Conservation (phyloP, 2,329 filamentous ascomycete species). For the Nakataea oryzae region DNA sequence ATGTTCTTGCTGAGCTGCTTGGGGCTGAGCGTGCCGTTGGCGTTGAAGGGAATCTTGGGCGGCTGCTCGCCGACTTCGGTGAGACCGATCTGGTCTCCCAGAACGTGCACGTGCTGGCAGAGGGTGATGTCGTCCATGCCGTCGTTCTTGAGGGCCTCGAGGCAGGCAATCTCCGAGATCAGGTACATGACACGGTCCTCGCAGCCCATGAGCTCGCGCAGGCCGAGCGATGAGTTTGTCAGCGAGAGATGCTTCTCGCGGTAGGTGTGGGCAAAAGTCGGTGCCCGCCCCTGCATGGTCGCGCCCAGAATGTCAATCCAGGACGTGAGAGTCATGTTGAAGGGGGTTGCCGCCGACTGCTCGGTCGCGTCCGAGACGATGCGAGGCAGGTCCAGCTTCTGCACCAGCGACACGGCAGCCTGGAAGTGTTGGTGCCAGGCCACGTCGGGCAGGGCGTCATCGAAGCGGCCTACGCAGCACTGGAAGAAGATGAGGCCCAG, state of each 20-base stretch:
- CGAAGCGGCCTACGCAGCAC: slow-evolving; percentile 76
- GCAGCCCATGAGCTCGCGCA: slow-evolving; percentile 93
- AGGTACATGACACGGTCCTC: slow-evolving; percentile 97
- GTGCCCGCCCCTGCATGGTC: slow-evolving; percentile 79
- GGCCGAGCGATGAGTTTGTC: slow-evolving; percentile 52
- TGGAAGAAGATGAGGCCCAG: slow-evolving; percentile 96
- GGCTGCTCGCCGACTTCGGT: slow-evolving; percentile 58
- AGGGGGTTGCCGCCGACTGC: slow-evolving; percentile 57
- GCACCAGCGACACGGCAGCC: slow-evolving; percentile 74
- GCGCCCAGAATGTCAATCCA: slow-evolving; percentile 98
- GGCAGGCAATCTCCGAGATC: slow-evolving; percentile 92
- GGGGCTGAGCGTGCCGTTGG: slow-evolving; percentile 66
- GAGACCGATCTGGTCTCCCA: slow-evolving; percentile 75
- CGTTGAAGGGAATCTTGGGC: slow-evolving; percentile 51
- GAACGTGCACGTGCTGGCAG: slow-evolving; percentile 80
- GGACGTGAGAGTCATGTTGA: slow-evolving; percentile 88
- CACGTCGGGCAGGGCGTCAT: slow-evolving; percentile 81
- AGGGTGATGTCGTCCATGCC: slow-evolving; percentile 79
- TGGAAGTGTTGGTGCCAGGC: slow-evolving; percentile 97
- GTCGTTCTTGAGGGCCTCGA: slow-evolving; percentile 76
- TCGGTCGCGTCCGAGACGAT: slow-evolving; percentile 52
- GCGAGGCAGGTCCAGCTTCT: slow-evolving; percentile 70
- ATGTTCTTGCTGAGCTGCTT: slow-evolving; percentile 82
- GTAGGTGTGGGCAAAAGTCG: slow-evolving; percentile 89
- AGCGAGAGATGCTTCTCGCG: slow-evolving; percentile 79